A percentile compares a stretch with the other conserved stretches of the same genome.
Conservation (phyloP, 1,284 basidiomycete species). For the Anthracocystis walkeri region DNA sequence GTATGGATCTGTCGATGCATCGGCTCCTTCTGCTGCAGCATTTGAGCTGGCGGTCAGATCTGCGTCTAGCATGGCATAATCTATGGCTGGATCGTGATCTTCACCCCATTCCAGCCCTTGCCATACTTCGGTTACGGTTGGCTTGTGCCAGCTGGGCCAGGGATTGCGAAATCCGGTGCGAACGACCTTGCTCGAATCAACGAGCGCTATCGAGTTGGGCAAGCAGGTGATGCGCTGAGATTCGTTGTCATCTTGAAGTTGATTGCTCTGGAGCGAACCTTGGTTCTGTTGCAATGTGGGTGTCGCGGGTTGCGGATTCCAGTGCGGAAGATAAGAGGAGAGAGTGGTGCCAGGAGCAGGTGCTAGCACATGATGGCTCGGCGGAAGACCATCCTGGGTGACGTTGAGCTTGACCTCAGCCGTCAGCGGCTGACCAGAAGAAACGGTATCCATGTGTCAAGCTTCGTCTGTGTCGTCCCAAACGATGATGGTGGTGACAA, state of each 20-base stretch:
- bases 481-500: slow-evolving; percentile 3
- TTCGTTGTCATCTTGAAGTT: slow-evolving; percentile 1
- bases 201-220: slow-evolving; percentile 32
- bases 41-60: slow-evolving; percentile 1
- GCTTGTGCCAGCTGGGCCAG: slow-evolving; percentile 63
- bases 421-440: slow-evolving; percentile 8
- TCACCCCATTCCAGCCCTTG: slow-evolving; percentile 60
- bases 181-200: slow-evolving; percentile 28
- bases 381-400: slow-evolving; percentile 23
- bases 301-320: slow-evolving; percentile 33
- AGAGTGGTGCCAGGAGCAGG: slow-evolving; percentile 50
- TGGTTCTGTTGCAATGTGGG: background rate
- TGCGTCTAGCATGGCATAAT: slow-evolving; percentile 31
- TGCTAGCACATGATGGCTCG: slow-evolving; percentile 49
- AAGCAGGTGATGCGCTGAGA: slow-evolving; percentile 21
- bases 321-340: slow-evolving; percentile 46
- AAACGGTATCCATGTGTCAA: background rate
- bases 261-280: background rate
- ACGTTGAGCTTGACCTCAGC: slow-evolving; percentile 23
- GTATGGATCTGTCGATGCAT: slow-evolving; percentile 9
- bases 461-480: too few species aligned
- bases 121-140: slow-evolving; percentile 53
- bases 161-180: slow-evolving; percentile 63
- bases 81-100: slow-evolving; percentile 37
- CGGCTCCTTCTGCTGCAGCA: background rate